Evolutionary conservation across 2,329 filamentous ascomycete species (phyloP), one percentile per base, ranked within the genome.

Genomic region (Neonectria punicea): DNA sequence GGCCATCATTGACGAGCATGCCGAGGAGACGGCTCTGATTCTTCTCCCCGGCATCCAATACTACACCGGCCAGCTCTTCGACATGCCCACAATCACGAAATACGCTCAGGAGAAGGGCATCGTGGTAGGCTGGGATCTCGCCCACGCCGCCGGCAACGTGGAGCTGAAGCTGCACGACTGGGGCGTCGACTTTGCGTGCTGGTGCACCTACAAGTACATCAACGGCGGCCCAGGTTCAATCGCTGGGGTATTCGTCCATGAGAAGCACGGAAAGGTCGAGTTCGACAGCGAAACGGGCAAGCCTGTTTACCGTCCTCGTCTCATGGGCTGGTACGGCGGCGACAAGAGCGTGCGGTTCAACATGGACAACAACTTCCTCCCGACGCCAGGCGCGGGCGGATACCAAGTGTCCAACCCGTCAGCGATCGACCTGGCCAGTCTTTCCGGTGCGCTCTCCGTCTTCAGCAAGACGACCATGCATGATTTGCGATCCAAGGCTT

Each of bases 201-300:
- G 94, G 94, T 97, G 94, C 80, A 94, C 91, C 18, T 97, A 97
- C 85, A 97, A 97, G 81, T 97, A 97, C 81, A 87, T 97, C 77
- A 97, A 97, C 76, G 89, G 90, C 28, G 94, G 94, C 0, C 93
- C 94, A 0, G 94, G 94, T 4, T 86, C 90, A 16, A 97, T 97
- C 68, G 93, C 88, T 1, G 93, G 91, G 0, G 83, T 91, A 1
- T 97, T 94, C 70, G 91, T 97, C 9, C 93, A 97, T 77, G 88
- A 93, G 75, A 84, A 82, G 43, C 91, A 97, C 76, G 89, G 91
- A 44, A 77, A 78, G 25, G 89, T 92, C 11, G 79, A 78, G 55
- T 75, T 74, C 2, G 74, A 81, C 18, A 73, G 75, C 8, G 76
- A 77, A 2, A 79, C 81, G n/a, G 71, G 67, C 3, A 72, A 67